A percentile compares a stretch with the other conserved stretches of the same genome.
Conservation (phyloP, 2,329 filamentous ascomycete species). For the Neofusicoccum laricinum region DNA sequence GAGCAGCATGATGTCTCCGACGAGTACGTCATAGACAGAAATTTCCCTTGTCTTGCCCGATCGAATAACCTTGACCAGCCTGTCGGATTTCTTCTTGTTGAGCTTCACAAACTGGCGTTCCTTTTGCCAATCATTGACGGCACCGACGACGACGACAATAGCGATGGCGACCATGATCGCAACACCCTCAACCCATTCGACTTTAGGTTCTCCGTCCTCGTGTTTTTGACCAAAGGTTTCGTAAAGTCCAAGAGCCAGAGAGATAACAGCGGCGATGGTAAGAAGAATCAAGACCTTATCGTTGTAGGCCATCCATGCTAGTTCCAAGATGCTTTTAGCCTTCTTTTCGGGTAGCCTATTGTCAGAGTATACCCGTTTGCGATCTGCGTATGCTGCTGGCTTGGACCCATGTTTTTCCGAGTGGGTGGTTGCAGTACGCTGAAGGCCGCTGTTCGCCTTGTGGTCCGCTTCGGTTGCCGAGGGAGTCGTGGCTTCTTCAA, state of each 20-base stretch:
- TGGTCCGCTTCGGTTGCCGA: conserved; percentile 20
- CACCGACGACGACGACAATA: conserved; percentile 73
- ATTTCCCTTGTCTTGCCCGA: conserved; percentile 69
- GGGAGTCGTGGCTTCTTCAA: conserved; percentile 49
- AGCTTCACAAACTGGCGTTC: conserved; percentile 77
- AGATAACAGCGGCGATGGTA: conserved; percentile 66
- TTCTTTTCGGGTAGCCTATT: conserved; percentile 65
- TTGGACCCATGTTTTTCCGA: conserved; percentile 18
- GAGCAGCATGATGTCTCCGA: conserved; percentile 70
- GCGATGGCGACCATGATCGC: conserved; percentile 75
- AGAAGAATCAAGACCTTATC: conserved; percentile 71
- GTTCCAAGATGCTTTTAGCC: conserved; percentile 55
- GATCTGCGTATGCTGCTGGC: conserved; percentile 47
- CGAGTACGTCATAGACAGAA: conserved; percentile 67
- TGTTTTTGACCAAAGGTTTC: conserved; percentile 55
- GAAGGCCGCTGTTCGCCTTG: conserved; percentile 13
- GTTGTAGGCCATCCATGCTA: conserved; percentile 70
- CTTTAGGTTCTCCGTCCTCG: conserved; percentile 45
- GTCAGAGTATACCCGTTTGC: conserved; percentile 58
- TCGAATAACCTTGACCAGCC: conserved; percentile 71
- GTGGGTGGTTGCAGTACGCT: conserved; percentile 16
- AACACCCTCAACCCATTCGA: conserved; percentile 80
- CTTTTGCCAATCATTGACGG: conserved; percentile 80
- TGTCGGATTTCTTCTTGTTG: conserved; percentile 76
- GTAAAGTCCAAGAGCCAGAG: conserved; percentile 67